These are phyloP conservation scores for Pestalotiopsis sp. DNA, from an alignment of 2,329 filamentous ascomycete genomes.

Conservation along the genomic window DNA sequence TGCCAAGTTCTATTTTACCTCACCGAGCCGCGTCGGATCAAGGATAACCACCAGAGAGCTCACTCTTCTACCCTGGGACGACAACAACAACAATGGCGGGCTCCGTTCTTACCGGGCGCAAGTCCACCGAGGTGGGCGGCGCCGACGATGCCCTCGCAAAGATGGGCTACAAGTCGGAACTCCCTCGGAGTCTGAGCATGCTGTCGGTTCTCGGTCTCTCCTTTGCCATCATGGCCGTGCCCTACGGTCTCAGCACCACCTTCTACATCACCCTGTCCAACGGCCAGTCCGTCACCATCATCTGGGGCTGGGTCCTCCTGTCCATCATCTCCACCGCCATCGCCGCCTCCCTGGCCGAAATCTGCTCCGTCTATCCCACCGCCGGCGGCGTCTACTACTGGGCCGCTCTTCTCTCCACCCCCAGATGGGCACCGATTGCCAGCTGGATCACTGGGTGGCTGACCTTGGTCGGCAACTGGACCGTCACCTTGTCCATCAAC, in stretches of 20 bases:
- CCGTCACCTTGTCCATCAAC: slow-evolving; percentile 63
- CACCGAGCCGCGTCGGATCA: background rate
- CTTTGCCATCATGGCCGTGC: slow-evolving; percentile 75
- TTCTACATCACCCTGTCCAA: slow-evolving; percentile 68
- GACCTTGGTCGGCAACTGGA: slow-evolving; percentile 74
- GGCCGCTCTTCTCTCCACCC: slow-evolving; percentile 67
- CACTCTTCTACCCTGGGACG: too few species aligned
- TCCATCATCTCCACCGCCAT: slow-evolving; percentile 64
- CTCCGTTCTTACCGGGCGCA: background rate
- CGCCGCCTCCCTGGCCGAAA: slow-evolving; percentile 67
- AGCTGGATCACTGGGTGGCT: slow-evolving; percentile 72
- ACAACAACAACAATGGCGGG: background rate
- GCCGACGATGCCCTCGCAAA: slow-evolving; percentile 62
- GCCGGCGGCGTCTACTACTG: slow-evolving; percentile 72
- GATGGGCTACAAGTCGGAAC: slow-evolving; percentile 68
- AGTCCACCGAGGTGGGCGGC: slow-evolving; percentile 15
- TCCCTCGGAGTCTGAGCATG: slow-evolving; percentile 67
- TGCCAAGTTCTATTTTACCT: background rate
- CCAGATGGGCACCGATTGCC: slow-evolving; percentile 65
- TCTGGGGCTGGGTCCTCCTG: slow-evolving; percentile 70
- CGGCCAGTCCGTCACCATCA: slow-evolving; percentile 66
- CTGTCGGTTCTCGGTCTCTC: slow-evolving; percentile 66
- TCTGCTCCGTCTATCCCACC: slow-evolving; percentile 68
- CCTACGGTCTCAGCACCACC: slow-evolving; percentile 67
- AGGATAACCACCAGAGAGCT: background rate